phyloP scores from a whole-genome alignment of 2,329 filamentous ascomycete species.

The Lachnellula willkommii region DNA sequence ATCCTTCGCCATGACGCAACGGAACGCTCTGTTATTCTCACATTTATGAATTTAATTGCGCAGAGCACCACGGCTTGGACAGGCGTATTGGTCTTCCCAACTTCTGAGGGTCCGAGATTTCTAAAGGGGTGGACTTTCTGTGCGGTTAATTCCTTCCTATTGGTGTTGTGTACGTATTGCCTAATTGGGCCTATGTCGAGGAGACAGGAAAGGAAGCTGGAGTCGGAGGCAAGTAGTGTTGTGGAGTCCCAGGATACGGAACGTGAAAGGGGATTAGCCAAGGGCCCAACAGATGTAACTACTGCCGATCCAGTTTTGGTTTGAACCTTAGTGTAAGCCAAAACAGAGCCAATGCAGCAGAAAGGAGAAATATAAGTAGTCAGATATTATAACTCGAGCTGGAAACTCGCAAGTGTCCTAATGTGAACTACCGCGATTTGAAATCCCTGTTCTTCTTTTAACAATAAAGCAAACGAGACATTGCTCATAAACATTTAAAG shows the following conservation, averaged over 20 bases:
- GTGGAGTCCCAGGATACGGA: not conserved
- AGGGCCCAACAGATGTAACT: not conserved
- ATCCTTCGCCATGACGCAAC: slow-evolving; percentile 35
- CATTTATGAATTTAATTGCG: slow-evolving; percentile 39
- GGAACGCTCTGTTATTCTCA: slow-evolving; percentile 38
- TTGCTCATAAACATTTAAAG: no score
- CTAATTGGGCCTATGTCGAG: slow-evolving; percentile 15
- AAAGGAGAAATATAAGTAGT: no score
- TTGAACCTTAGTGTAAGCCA: not conserved
- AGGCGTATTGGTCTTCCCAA: slow-evolving; percentile 41
- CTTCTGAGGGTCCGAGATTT: slow-evolving; percentile 39
- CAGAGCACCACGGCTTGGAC: slow-evolving; percentile 46
- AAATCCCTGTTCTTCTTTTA: no score
- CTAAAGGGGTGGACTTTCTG: slow-evolving; percentile 35
- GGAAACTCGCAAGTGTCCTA: no score
- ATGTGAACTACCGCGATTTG: no score
- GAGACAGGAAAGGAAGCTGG: slow-evolving; percentile 11
- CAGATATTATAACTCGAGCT: no score
- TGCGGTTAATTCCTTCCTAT: slow-evolving; percentile 29
- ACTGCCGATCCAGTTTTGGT: not conserved
- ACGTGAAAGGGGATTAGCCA: not conserved
- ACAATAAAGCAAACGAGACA: no score
- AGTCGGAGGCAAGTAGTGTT: not conserved
- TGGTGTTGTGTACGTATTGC: slow-evolving; percentile 25
- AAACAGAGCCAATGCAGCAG: no score